Percentiles rank a stretch among this genome's conserved stretches.
These are phyloP conservation scores for Ogataea trehaloabstinens DNA, from an alignment of 805 yeast genomes.

Conservation along the genomic window DNA sequence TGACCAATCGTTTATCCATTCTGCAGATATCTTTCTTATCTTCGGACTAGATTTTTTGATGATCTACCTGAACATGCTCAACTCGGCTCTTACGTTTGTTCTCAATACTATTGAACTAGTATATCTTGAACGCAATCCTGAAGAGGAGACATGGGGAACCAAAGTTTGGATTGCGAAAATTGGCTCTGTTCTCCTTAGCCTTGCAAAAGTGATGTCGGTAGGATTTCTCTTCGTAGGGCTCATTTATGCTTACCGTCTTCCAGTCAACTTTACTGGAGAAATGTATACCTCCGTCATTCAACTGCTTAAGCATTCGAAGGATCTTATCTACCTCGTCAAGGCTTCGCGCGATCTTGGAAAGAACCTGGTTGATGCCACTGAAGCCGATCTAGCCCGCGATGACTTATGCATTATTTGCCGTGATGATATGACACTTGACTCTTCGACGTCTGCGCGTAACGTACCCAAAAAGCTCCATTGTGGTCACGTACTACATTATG, in stretches of 20 bases:
- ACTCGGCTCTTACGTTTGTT: conserved; percentile 43
- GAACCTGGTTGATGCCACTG: conserved; percentile 60
- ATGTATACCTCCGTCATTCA: conserved; percentile 26
- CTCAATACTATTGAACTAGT: conserved; percentile 57
- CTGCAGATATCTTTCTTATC: conserved; percentile 56
- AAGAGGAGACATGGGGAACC: conserved; percentile 73
- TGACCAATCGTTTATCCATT: conserved; percentile 51
- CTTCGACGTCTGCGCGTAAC: conserved; percentile 35
- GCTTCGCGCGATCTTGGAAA: conserved; percentile 61
- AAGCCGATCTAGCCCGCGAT: conserved; percentile 56
- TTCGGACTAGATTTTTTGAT: conserved; percentile 78
- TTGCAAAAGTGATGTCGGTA: conserved; percentile 45
- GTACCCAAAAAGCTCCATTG: conserved; percentile 78
- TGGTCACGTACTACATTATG: conserved; percentile 84
- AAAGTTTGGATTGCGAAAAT: conserved; percentile 58
- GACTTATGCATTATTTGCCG: conserved; percentile 87
- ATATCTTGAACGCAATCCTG: conserved; percentile 41
- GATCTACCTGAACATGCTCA: conserved; percentile 51
- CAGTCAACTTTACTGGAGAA: conserved; percentile 32
- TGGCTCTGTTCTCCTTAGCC: conserved; percentile 51
- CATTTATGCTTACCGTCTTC: conserved; percentile 34
- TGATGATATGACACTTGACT: conserved; percentile 69
- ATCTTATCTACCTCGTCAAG: conserved; percentile 39
- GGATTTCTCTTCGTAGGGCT: conserved; percentile 46
- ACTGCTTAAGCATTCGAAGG: conserved; percentile 33